phyloP scores from a whole-genome alignment of 2,329 filamentous ascomycete species.

The Penicillium nordicum region DNA sequence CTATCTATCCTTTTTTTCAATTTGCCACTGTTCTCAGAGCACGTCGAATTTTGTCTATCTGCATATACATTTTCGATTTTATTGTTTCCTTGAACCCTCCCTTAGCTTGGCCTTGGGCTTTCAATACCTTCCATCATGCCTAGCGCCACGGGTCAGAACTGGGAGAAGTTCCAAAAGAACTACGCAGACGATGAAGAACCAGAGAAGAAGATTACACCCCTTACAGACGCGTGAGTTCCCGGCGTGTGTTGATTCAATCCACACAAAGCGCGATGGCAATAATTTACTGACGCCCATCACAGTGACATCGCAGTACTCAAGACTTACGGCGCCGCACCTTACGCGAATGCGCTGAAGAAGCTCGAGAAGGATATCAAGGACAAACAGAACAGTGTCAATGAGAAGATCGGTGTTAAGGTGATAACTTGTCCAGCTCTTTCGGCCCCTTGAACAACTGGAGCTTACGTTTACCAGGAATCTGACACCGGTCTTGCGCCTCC shows the following conservation, averaged over 20 bases:
- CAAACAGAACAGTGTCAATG: conserved; percentile 95
- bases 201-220: conserved; percentile 98
- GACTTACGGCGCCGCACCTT: conserved; percentile 96
- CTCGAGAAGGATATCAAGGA: conserved; percentile 99
- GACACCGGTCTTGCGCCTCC: conserved; percentile 97
- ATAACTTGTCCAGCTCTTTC: conserved; percentile 8
- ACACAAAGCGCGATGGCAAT: conserved; percentile 2
- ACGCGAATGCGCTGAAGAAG: conserved; percentile 89
- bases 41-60: conserved; percentile 1
- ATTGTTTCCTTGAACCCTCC: conserved; percentile 1
- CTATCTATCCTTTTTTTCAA: conserved; percentile 20
- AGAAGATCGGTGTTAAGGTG: conserved; percentile 77
- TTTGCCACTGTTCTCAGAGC: neutral
- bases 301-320: conserved; percentile 99
- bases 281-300: conserved; percentile 31
- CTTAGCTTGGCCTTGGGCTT: conserved; percentile 25
- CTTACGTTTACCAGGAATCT: conserved; percentile 67
- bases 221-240: conserved; percentile 82
- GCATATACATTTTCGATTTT: conserved; percentile 6
- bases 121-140: conserved; percentile 61
- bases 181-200: conserved; percentile 95
- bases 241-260: neutral
- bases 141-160: conserved; percentile 87
- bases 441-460: conserved; percentile 15
- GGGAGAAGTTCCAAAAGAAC: conserved; percentile 99